Evolutionary conservation across 2,329 filamentous ascomycete species (phyloP).

Genomic region (Bipolaris bicolor): DNA sequence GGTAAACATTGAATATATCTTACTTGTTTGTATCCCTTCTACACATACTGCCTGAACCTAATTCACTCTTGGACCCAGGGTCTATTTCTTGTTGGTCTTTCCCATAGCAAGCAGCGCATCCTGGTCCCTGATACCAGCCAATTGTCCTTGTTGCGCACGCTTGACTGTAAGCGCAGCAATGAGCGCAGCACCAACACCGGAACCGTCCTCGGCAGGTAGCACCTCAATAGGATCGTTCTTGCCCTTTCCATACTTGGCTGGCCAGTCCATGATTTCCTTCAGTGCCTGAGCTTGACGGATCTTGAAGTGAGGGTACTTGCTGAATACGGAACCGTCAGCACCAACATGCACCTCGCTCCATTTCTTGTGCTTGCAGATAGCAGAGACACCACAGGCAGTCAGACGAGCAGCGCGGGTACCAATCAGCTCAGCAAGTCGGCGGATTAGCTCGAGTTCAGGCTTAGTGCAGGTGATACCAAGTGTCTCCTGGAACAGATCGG

Average conservation of each 20-base stretch:
- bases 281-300: conserved; percentile 85
- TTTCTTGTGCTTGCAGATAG: conserved; percentile 95
- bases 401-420: conserved; percentile 92
- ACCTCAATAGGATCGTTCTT: conserved; percentile 77
- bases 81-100: conserved; percentile 13
- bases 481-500: conserved; percentile 78
- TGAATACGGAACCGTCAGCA: conserved; percentile 96
- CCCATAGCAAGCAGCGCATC: conserved; percentile 51
- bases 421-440: conserved; percentile 89
- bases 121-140: conserved; percentile 63
- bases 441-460: conserved; percentile 86
- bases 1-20: background rate
- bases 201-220: conserved; percentile 90
- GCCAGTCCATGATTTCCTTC: conserved; percentile 95
- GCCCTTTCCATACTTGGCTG: conserved; percentile 73
- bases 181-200: conserved; percentile 93
- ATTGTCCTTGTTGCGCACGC: conserved; percentile 65
- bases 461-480: conserved; percentile 73
- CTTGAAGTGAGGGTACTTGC: conserved; percentile 99
- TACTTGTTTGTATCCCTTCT: background rate
- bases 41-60: background rate
- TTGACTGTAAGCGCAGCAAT: conserved; percentile 78
- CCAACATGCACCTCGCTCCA: conserved; percentile 90
- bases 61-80: background rate
- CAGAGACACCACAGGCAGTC: conserved; percentile 91